Evolutionary conservation across 495 filamentous ascomycete species (phyloP), one percentile per base, ranked within the genome.

Genomic region (Aspergillus wentii): DNA sequence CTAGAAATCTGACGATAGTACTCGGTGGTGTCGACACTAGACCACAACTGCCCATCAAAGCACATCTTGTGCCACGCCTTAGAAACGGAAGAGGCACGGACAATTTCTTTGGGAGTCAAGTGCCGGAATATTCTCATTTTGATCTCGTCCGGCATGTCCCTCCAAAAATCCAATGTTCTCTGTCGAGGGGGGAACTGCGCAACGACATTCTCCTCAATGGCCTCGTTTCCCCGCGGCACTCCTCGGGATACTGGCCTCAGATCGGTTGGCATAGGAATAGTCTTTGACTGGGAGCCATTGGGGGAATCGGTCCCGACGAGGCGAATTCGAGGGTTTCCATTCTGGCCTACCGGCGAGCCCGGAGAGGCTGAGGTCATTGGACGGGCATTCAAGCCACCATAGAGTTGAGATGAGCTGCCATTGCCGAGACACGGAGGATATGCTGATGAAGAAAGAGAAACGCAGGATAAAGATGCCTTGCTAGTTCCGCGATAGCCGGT

Each of bases 11-110:
- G 78, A 32, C 73, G 74, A 54, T 98, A 98, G 58, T 88, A 97
- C 20, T 83, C 79, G 1, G 90, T 79, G 0, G 88, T 83, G 54
- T 97, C 88, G 28, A 97, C 72, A 31, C 72, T 75, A 0, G 75
- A 76, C 92, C 92, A 98, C 13, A 98, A 65, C 61, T 98, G 92
- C 6, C 92, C 92, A 57, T 98, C 92, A 46, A 88, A 95, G 64
- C 91, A 96, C 69, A 88, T 83, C 21, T 74, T 65, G 57, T 95
- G 70, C 74, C 92, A 97, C 11, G 72, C 56, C 50, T 79, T 88
- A 50, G 80, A 88, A n/a, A 94, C 84, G 10, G 74, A 61, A 4
- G 92, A 94, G 32, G 76, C 79, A 36, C 85, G 79, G 8, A 97
- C 77, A 32, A 98, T 78, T 54, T 97, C 83, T 49, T 79, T 86